A percentile compares a stretch with the other conserved stretches of the same genome.
These are phyloP conservation scores for Leccinum disarticulatum DNA, from an alignment of 768 basidiomycete genomes.

Conservation along the genomic window DNA sequence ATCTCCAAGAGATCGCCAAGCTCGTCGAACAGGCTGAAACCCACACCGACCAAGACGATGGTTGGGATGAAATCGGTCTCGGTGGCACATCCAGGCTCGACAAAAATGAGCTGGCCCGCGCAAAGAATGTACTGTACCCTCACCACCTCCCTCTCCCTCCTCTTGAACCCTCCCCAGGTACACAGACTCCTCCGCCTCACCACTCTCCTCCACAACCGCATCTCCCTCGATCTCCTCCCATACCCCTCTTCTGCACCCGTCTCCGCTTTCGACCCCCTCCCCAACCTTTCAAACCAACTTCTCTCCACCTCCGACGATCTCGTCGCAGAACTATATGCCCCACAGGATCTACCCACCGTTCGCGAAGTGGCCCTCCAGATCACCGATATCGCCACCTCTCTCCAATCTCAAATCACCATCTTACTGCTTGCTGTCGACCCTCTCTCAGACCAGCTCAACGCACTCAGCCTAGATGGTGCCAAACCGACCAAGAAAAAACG, in stretches of 20 bases:
- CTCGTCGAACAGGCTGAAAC: slow-evolving; percentile 46
- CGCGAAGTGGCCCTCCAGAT: slow-evolving; percentile 40
- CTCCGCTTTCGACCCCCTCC: slow-evolving; percentile 50
- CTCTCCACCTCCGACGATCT: slow-evolving; percentile 64
- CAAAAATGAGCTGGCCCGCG: slow-evolving; percentile 50
- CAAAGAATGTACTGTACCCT: slow-evolving; percentile 51
- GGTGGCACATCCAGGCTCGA: slow-evolving; percentile 50
- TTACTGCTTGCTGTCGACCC: slow-evolving; percentile 26
- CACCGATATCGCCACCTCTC: slow-evolving; percentile 34
- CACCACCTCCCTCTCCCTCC: background rate
- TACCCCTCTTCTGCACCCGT: slow-evolving; percentile 26
- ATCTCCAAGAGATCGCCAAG: slow-evolving; percentile 53
- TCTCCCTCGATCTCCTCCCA: slow-evolving; percentile 51
- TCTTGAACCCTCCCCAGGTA: slow-evolving; percentile 40
- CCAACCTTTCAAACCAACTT: slow-evolving; percentile 48
- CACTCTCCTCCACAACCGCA: slow-evolving; percentile 60
- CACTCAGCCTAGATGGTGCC: slow-evolving; percentile 20
- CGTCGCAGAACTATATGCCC: slow-evolving; percentile 62
- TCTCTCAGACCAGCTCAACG: slow-evolving; percentile 26
- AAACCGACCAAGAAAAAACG: slow-evolving; percentile 27
- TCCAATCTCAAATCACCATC: slow-evolving; percentile 33
- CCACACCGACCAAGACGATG: slow-evolving; percentile 38
- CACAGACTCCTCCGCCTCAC: slow-evolving; percentile 58
- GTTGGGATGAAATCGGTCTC: slow-evolving; percentile 60
- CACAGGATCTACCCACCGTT: slow-evolving; percentile 52